Base-by-base conservation (phyloP, 2,329 filamentous ascomycete genomes). In the Amauroascus niger region DNA sequence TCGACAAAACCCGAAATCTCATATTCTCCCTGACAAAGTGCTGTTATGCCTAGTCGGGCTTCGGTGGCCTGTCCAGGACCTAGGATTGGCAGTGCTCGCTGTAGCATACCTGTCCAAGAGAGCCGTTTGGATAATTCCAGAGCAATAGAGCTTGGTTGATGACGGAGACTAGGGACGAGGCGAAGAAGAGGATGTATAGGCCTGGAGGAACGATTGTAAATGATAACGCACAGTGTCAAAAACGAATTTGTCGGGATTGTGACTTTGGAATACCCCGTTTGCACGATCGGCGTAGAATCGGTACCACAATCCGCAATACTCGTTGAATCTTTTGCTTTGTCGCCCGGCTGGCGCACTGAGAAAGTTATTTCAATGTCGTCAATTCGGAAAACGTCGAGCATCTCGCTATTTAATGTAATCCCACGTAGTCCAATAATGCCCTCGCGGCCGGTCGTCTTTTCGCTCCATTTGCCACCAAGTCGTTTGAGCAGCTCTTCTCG, bases 91-190 rank as follows among this genome's bases (percentile, higher is more conserved):
- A 95, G 71, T 1, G 80, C 76, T 63, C 84, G 83, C 70, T 96
- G 90, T 54, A 95, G 70, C 28, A 86, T 83, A 1, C 90, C 90
- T 59, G 88, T 91, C 84, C 88, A 93, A 1, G 84, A 83, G 52
- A 95, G 78, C 58, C 88, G 87, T 63, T 87, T 83, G 40, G 86
- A 86, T 53, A 91, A 80, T 65, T 95, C 90, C 14, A 95, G 79
- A 1, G 87, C 86, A 13, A 87, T 76, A 56, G 81, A 82, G 49
- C 80, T 76, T 0, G 86, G 80, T 14, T 90, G 81, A 63, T 89
- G 80, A 43, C 86, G 80, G 14, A 95, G 77, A 49, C 83, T 80
- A 0, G 90, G 89, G 67, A 90, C 80, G 13, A 95, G 72, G 35
- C 90, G 79, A 40, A 95, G 73, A 0, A 94, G 74, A 0, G 87